Evolutionary conservation across 176 grass and related monocot species (phyloP).

Genomic region (Phoenix dactylifera): DNA sequence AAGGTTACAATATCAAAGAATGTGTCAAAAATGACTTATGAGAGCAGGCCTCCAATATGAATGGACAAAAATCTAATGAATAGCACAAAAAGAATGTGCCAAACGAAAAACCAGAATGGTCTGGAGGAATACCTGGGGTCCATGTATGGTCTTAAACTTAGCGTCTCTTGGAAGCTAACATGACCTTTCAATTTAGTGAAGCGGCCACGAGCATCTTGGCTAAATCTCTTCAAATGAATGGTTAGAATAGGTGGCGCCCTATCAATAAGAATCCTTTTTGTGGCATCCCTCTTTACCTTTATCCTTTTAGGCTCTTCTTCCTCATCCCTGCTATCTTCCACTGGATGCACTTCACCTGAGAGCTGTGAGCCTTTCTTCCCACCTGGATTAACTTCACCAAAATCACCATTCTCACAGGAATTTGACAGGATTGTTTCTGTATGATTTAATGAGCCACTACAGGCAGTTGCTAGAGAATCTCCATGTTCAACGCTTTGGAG

Average conservation of each 20-base stretch:
- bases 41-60: too few relatives aligned
- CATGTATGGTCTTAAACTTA: slow-evolving; percentile 70
- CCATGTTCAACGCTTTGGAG: neutral
- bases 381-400: slow-evolving; percentile 2
- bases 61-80: too few relatives aligned
- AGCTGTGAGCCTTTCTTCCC: slow-evolving; percentile 28
- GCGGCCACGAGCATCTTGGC: slow-evolving; percentile 64
- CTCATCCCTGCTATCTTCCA: slow-evolving; percentile 29
- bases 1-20: too few relatives aligned
- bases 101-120: slow-evolving; percentile 1
- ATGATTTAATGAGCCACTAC: neutral
- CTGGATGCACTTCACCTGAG: slow-evolving; percentile 24
- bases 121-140: slow-evolving; percentile 52
- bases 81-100: neutral
- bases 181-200: slow-evolving; percentile 83
- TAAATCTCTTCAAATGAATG: slow-evolving; percentile 90
- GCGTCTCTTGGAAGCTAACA: slow-evolving; percentile 66
- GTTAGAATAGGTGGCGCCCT: slow-evolving; percentile 67
- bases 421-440: neutral
- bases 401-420: neutral
- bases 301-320: slow-evolving; percentile 31
- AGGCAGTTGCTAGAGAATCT: neutral
- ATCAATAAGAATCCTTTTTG: slow-evolving; percentile 81
- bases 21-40: too few relatives aligned
- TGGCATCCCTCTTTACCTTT: slow-evolving; percentile 68